phyloP scores from a whole-genome alignment of 768 basidiomycete species.

The Hygrophorus pudorinus region DNA sequence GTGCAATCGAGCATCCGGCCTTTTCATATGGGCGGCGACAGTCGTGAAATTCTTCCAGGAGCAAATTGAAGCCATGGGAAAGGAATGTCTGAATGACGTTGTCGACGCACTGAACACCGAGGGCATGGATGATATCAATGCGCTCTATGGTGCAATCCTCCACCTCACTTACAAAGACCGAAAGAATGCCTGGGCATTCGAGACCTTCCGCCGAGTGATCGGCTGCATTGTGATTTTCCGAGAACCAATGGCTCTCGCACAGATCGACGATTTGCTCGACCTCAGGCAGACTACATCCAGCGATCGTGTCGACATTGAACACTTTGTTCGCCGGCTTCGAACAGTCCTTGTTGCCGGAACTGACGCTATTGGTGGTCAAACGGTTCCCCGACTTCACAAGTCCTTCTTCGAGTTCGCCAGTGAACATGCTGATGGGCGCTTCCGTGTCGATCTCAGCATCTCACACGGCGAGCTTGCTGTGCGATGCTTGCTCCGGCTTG shows the following conservation, averaged over 20 bases:
- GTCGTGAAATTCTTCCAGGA: slow-evolving; percentile 11
- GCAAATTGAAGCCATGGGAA: slow-evolving; percentile 5
- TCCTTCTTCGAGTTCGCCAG: slow-evolving; percentile 12
- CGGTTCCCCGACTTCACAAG: slow-evolving; percentile 13
- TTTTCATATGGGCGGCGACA: slow-evolving; percentile 17
- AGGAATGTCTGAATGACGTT: slow-evolving; percentile 6
- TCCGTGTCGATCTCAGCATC: not conserved
- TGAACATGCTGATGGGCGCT: not conserved
- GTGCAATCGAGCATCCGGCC: slow-evolving; percentile 6
- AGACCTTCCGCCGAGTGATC: slow-evolving; percentile 11
- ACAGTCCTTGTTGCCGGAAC: slow-evolving; percentile 11
- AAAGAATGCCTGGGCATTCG: slow-evolving; percentile 6
- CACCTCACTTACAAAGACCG: not conserved
- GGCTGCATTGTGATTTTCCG: slow-evolving; percentile 9
- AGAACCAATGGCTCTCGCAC: slow-evolving; percentile 8
- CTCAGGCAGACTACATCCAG: not conserved
- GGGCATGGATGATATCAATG: slow-evolving; percentile 11
- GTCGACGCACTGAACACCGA: slow-evolving; percentile 7
- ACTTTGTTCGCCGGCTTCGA: slow-evolving; percentile 12
- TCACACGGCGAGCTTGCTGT: not conserved
- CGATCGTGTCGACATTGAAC: slow-evolving; percentile 5
- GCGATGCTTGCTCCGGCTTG: not conserved
- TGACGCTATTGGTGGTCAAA: slow-evolving; percentile 4
- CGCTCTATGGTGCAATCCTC: slow-evolving; percentile 8
- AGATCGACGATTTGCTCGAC: slow-evolving; percentile 7